Conservation (phyloP, 768 basidiomycete genomes). For the Punctularia strigosozonata region DNA sequence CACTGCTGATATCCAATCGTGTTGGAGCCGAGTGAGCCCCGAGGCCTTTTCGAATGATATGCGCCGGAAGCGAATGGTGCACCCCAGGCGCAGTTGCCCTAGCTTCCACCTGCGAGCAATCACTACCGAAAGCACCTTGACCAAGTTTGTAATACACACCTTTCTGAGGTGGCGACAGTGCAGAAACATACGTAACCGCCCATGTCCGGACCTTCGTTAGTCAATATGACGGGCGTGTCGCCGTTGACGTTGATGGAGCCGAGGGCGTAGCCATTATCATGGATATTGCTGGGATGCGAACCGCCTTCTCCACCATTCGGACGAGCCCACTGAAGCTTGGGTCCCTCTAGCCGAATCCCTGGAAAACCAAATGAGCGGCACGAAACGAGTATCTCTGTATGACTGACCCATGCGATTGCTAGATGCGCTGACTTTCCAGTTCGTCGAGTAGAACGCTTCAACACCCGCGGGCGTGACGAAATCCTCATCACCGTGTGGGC, state of each 20-base stretch:
- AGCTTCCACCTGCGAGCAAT: slow-evolving; percentile 45
- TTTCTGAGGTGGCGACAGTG: slow-evolving; percentile 37
- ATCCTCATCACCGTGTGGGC: slow-evolving; percentile 50
- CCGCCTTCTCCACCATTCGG: slow-evolving; percentile 53
- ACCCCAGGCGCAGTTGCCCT: slow-evolving; percentile 51
- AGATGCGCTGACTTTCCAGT: slow-evolving; percentile 41
- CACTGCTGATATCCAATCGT: slow-evolving; percentile 20
- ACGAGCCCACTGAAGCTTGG: slow-evolving; percentile 44
- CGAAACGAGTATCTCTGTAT: no score
- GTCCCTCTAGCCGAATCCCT: slow-evolving; percentile 45
- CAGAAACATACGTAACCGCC: slow-evolving; percentile 50
- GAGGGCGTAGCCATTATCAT: slow-evolving; percentile 46
- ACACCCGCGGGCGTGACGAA: slow-evolving; percentile 41
- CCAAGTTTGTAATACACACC: slow-evolving; percentile 21
- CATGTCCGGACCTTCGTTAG: slow-evolving; percentile 51
- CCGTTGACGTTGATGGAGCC: slow-evolving; percentile 55
- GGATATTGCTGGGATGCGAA: slow-evolving; percentile 56
- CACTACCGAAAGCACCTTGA: background rate
- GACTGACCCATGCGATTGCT: slow-evolving; percentile 58
- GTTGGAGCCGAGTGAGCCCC: slow-evolving; percentile 11
- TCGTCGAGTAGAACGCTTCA: slow-evolving; percentile 34
- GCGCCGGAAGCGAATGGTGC: slow-evolving; percentile 38
- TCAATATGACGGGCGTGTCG: slow-evolving; percentile 57
- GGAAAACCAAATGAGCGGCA: no score
- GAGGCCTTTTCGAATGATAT: slow-evolving; percentile 32